These are phyloP conservation scores for Taiozyma sp. DNA, from an alignment of 1,139 yeast genomes.

Conservation along the genomic window DNA sequence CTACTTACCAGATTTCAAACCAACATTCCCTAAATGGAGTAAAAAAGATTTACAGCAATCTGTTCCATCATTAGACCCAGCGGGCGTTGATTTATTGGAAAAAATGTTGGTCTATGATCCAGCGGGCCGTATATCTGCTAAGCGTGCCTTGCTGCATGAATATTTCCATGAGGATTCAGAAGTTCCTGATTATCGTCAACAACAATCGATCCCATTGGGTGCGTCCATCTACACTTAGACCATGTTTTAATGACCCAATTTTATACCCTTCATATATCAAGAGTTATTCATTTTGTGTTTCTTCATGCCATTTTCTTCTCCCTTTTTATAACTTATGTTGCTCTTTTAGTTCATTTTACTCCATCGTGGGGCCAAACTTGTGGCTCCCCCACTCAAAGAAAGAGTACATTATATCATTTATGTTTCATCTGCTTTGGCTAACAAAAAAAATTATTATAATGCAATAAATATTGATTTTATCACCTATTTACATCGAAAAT, in stretches of 20 bases:
- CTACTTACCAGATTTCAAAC: constrained; percentile 89
- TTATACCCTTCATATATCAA: not conserved
- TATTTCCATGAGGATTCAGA: constrained; percentile 63
- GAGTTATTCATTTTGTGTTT: not conserved
- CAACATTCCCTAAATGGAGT: constrained; percentile 94
- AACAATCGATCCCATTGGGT: constrained; percentile 24
- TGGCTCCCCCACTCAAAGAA: not conserved
- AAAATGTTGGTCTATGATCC: constrained; percentile 89
- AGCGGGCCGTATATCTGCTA: constrained; percentile 89
- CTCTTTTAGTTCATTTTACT: not conserved
- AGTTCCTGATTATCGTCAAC: constrained; percentile 22
- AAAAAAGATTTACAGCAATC: constrained; percentile 64
- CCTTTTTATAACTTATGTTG: not conserved
- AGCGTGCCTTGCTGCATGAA: constrained; percentile 86
- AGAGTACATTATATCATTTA: not conserved
- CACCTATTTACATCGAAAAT: not conserved
- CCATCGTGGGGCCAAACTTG: not conserved
- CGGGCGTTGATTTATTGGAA: constrained; percentile 80
- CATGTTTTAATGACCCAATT: not conserved
- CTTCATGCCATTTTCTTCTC: not conserved
- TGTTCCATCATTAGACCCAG: constrained; percentile 78
- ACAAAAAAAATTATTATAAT: not conserved
- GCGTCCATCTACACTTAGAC: constrained; percentile 23
- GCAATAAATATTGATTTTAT: not conserved
- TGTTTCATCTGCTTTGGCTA: not conserved